phyloP scores from a whole-genome alignment of 2,329 filamentous ascomycete species.

The Lecanicillium sp. region DNA sequence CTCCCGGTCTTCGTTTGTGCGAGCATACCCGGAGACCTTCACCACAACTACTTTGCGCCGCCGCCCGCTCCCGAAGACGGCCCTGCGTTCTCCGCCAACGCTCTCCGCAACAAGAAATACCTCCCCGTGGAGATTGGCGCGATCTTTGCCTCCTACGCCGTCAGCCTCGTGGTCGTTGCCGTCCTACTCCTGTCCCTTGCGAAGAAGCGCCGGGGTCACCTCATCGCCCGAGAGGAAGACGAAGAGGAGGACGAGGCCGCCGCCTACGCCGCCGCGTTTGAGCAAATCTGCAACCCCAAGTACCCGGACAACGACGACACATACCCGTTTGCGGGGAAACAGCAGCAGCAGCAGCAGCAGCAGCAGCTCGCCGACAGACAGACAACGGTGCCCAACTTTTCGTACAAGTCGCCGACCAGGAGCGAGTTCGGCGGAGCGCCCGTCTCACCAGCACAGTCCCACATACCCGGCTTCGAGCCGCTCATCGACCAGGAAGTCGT shows the following conservation, averaged over 20 bases:
- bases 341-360: too few relatives aligned
- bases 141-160: conserved; percentile 76
- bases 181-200: conserved; percentile 56
- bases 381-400: conserved; percentile 45
- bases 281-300: conserved; percentile 19
- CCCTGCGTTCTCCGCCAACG: conserved; percentile 51
- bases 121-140: conserved; percentile 79
- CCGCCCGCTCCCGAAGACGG: conserved; percentile 56
- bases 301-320: conserved; percentile 19
- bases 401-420: conserved; percentile 41
- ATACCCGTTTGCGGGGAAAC: conserved; percentile 15
- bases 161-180: conserved; percentile 69
- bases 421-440: conserved; percentile 25
- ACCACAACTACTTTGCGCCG: conserved; percentile 27
- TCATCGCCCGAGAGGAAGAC: conserved; percentile 47
- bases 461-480: conserved; percentile 56
- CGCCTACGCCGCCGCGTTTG: conserved; percentile 7
- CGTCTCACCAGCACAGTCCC: conserved; percentile 39
- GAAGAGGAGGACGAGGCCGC: conserved; percentile 30
- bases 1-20: conserved; percentile 24
- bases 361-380: conserved; percentile 26
- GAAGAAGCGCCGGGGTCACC: conserved; percentile 47
- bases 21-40: conserved; percentile 19
- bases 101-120: conserved; percentile 54
- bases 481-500: conserved; percentile 75